Evolutionary conservation across 371 early-diverging fungal species (phyloP), one percentile per base, ranked within the genome.

Genomic region (Massospora cicadina): DNA sequence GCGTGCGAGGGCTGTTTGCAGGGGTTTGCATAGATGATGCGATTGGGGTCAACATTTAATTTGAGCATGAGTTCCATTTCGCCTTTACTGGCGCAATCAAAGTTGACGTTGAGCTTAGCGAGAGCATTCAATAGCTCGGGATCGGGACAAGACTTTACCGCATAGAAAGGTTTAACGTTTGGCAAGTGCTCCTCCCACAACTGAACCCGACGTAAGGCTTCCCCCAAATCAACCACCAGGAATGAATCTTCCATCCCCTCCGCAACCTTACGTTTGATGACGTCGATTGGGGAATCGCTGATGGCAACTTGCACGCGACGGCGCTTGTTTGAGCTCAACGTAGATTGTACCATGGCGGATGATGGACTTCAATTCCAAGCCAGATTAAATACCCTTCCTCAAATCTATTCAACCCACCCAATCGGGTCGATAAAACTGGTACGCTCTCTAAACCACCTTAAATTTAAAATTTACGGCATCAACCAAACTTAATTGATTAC

Each of bases 11-110:
- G 81, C 68, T 93, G 93, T 78, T 98, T 98, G 82, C 97, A 96
- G 33, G 98, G 98, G 76, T 98, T 95, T 66, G 98, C 98, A 68
- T 92, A 98, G 71, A 98, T 94, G 70, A 98, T 87, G 63, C 87
- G 80, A 31, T 72, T 71, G 21, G 94, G 79, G 54, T 82, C 82
- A 1, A 85, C 89, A 63, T 93, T 93, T 56, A 81, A 71, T 31
- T 82, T 77, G 64, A 95, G 79, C 55, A 88, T 87, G 63, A 81
- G 79, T 67, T 90, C 84, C 60, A 96, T 88, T 78, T 98, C 98
- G 43, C 78, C 78, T 69, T 82, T 81, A 76, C 84, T 84, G n/a
- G 86, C 90, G 73, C 88, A 96, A 76, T 98, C 98, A 70, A 98
- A 96, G 21, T 93, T 93, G 33, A 83, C 79, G 26, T 95, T 95